Percentiles rank a stretch among this genome's conserved stretches.
These are phyloP conservation scores for Nicotiana benthamiana DNA, from an alignment of 257 asterid genomes.

Conservation along the genomic window DNA sequence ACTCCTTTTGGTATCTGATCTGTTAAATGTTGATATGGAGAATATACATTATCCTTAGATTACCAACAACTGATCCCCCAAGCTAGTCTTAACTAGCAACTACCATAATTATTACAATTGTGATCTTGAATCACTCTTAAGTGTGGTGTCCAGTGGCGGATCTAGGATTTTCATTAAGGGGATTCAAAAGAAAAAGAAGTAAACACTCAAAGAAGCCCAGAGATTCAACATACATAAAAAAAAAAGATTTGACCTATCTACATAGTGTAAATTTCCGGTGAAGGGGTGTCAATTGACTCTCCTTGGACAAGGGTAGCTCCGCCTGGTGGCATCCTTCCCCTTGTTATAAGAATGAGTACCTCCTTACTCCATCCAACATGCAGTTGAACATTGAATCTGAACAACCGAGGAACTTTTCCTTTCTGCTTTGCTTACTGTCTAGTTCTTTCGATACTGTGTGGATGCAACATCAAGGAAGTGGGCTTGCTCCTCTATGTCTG, in stretches of 20 bases:
- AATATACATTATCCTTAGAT: background rate
- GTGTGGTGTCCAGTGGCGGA: background rate
- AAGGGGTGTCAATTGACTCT: too few relatives aligned
- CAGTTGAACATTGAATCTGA: background rate
- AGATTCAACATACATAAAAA: too few relatives aligned
- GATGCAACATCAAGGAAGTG: background rate
- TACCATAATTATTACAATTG: background rate
- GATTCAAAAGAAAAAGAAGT: too few relatives aligned
- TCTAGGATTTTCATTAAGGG: too few relatives aligned
- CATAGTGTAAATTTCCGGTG: too few relatives aligned
- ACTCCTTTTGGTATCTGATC: background rate
- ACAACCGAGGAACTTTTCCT: background rate
- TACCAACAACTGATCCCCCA: background rate
- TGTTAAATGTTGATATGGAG: background rate
- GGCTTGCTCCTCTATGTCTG: background rate
- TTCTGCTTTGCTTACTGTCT: background rate
- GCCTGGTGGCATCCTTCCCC: background rate
- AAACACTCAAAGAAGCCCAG: too few relatives aligned
- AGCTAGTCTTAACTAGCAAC: background rate
- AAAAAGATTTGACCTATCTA: too few relatives aligned
- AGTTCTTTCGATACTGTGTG: background rate
- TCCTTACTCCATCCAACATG: background rate
- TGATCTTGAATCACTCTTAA: background rate
- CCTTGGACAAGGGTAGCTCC: too few relatives aligned
- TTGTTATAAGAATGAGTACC: background rate